Evolutionary conservation across 2,329 filamentous ascomycete species (phyloP).

Genomic region (Penicillium sp.): DNA sequence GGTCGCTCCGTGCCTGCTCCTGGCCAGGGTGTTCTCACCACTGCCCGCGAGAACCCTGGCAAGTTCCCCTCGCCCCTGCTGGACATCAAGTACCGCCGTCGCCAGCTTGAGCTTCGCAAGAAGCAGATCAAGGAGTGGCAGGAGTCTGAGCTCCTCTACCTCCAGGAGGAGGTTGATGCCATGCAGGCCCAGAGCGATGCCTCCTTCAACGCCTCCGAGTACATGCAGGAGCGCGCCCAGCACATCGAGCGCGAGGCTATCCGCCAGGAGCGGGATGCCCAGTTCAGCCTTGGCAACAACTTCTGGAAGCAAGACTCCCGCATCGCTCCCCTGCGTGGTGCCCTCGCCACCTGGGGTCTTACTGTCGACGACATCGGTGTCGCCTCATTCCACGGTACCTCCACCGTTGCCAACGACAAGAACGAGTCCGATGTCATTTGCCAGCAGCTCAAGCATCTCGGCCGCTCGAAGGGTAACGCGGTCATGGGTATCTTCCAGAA

Average conservation of each 20-base stretch:
- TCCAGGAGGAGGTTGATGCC: conserved; percentile 88
- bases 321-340: conserved; percentile 93
- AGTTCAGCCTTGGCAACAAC: conserved; percentile 91
- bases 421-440: conserved; percentile 98
- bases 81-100: conserved; percentile 95
- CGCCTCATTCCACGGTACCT: conserved; percentile 98
- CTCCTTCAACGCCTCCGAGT: conserved; percentile 80
- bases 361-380: conserved; percentile 95
- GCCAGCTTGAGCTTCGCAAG: conserved; percentile 91
- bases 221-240: conserved; percentile 76
- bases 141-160: conserved; percentile 88
- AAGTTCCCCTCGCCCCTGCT: conserved; percentile 95
- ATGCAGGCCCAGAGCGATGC: conserved; percentile 75
- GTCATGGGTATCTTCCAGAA: conserved; percentile 98
- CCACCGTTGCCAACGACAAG: conserved; percentile 98
- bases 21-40: conserved; percentile 94
- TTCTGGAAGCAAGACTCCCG: conserved; percentile 97
- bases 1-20: conserved; percentile 95
- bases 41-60: conserved; percentile 83
- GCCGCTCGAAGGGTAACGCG: conserved; percentile 94
- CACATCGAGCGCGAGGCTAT: conserved; percentile 88
- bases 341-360: conserved; percentile 95
- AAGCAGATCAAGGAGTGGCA: conserved; percentile 96
- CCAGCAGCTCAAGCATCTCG: conserved; percentile 92
- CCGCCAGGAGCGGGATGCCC: conserved; percentile 89